phyloP scores from a whole-genome alignment of 768 basidiomycete genomes.

The Amanita exitialis region DNA sequence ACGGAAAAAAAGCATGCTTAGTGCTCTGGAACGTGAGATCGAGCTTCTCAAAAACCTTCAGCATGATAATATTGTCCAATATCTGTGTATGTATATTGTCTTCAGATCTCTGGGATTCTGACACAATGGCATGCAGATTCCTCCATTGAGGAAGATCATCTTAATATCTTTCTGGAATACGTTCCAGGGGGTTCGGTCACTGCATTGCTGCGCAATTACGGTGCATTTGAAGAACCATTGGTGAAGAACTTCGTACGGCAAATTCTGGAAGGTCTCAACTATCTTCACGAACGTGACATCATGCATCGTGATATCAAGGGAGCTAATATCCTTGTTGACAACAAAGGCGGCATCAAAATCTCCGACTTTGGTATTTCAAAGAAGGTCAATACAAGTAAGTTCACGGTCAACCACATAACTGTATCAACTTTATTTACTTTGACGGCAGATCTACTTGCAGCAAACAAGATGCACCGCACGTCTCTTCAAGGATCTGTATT shows the following conservation, averaged over 20 bases:
- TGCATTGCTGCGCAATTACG: conserved; percentile 80
- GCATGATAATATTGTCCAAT: conserved; percentile 96
- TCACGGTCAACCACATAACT: background rate
- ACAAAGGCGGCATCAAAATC: conserved; percentile 96
- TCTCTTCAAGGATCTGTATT: conserved; percentile 97
- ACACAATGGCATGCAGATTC: conserved; percentile 54
- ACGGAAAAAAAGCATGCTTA: conserved; percentile 89
- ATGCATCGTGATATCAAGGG: conserved; percentile 99
- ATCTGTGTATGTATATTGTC: conserved; percentile 61
- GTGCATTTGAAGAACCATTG: conserved; percentile 88
- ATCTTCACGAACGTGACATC: conserved; percentile 88
- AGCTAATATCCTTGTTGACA: conserved; percentile 96
- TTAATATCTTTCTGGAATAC: conserved; percentile 97
- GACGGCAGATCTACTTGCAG: conserved; percentile 32
- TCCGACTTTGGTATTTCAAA: conserved; percentile 97
- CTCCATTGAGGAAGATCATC: conserved; percentile 77
- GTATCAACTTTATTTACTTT: background rate
- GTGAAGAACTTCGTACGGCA: conserved; percentile 91
- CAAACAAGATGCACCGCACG: conserved; percentile 74
- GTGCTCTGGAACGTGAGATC: conserved; percentile 87
- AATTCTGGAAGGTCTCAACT: conserved; percentile 80
- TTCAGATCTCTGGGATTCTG: background rate
- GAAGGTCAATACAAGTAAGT: conserved; percentile 92
- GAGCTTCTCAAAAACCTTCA: conserved; percentile 87
- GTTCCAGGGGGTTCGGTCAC: conserved; percentile 94